phyloP scores from a whole-genome alignment of 805 yeast species.

The Yamadazyma sp. region DNA sequence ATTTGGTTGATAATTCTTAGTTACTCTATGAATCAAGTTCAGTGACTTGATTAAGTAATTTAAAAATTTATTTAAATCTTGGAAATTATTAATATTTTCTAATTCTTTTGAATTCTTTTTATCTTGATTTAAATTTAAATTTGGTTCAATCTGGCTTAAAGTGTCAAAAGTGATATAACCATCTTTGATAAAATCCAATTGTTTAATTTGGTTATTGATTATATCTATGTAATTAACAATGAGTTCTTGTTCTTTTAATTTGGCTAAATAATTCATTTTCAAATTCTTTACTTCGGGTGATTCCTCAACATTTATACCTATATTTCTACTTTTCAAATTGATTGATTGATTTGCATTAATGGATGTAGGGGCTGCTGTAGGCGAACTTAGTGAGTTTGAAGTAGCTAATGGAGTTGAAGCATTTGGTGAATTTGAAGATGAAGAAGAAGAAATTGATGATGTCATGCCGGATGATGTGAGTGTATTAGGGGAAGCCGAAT shows the following conservation, averaged over 20 bases:
- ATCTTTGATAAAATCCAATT: constrained; percentile 39
- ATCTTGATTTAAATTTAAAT: constrained; percentile 1
- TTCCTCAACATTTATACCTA: too few species aligned
- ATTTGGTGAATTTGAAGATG: not conserved
- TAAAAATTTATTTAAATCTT: constrained; percentile 39
- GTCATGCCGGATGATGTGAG: too few species aligned
- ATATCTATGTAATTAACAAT: constrained; percentile 41
- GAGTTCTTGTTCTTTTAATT: constrained; percentile 41
- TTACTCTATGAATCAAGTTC: constrained; percentile 37
- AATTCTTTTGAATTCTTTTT: constrained; percentile 13
- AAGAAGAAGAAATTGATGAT: not conserved
- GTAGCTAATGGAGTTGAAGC: too few species aligned
- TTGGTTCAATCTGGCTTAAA: constrained; percentile 18
- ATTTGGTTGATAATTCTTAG: constrained; percentile 21
- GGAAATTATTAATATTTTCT: constrained; percentile 36
- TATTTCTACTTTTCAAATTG: too few species aligned
- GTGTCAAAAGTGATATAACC: constrained; percentile 45
- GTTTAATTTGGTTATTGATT: constrained; percentile 41
- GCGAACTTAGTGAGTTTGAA: too few species aligned
- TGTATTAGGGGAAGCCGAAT: not conserved
- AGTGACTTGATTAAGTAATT: constrained; percentile 36
- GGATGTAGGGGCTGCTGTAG: too few species aligned
- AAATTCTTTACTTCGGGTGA: constrained; percentile 20
- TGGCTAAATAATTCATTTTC: constrained; percentile 31
- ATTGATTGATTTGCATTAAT: too few species aligned